Conservation (phyloP, 2,329 filamentous ascomycete species). For the Colletotrichum sp. region DNA sequence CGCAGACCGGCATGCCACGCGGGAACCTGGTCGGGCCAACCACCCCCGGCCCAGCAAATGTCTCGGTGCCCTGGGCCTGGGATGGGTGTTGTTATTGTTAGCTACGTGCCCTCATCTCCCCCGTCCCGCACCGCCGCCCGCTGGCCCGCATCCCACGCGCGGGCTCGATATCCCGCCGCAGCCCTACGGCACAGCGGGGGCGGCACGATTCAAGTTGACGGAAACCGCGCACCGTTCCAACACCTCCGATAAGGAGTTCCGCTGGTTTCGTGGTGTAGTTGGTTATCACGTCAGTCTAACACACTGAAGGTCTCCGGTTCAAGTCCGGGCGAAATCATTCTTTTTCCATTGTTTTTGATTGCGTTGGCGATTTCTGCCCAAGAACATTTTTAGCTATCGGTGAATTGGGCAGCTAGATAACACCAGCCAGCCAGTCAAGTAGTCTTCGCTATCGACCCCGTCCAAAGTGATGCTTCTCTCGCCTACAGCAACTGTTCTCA, state of each 20-base stretch:
- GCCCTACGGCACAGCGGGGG: neutral
- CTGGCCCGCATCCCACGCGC: neutral
- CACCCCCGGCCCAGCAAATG: neutral
- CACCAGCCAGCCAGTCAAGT: neutral
- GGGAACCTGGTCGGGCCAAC: neutral
- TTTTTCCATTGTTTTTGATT: neutral
- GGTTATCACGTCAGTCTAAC: constrained; percentile 57
- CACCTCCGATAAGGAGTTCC: neutral
- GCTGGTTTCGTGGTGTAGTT: constrained; percentile 43
- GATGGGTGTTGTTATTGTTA: neutral
- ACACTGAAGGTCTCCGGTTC: constrained; percentile 25
- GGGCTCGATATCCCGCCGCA: neutral
- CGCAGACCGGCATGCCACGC: neutral
- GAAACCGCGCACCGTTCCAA: fast-evolving
- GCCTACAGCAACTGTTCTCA: neutral
- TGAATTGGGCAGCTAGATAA: neutral
- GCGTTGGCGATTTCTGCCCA: neutral
- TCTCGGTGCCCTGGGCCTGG: neutral
- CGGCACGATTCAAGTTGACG: neutral
- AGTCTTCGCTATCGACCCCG: neutral
- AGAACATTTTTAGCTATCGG: neutral
- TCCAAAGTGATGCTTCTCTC: neutral
- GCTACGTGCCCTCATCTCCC: neutral
- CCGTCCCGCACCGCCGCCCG: neutral
- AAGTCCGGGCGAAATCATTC: constrained; percentile 18